phyloP scores from a whole-genome alignment of 208 protist genomes.

The Acanthamoeba triangularis region DNA sequence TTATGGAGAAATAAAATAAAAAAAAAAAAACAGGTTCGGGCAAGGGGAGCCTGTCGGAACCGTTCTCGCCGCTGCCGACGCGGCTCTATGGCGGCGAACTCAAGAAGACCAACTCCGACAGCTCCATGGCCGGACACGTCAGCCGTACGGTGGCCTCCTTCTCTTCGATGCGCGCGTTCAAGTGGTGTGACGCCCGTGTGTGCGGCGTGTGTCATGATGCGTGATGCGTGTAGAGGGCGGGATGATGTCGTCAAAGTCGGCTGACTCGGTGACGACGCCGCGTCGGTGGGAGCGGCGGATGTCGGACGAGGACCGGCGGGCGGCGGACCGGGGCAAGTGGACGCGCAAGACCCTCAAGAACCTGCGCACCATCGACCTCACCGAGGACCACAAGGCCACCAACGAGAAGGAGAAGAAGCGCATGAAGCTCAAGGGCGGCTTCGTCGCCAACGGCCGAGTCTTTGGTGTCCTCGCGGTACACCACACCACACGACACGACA shows the following conservation, averaged over 20 bases:
- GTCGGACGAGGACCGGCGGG: background rate
- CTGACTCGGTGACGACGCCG: background rate
- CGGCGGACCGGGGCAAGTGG: background rate
- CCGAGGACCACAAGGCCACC: conserved; percentile 49
- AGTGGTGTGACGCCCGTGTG: background rate
- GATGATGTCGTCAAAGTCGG: background rate
- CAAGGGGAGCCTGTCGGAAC: background rate
- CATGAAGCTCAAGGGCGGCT: conserved; percentile 42
- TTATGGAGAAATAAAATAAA: too few relatives aligned
- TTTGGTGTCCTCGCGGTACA: conserved; percentile 37
- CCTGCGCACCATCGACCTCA: background rate
- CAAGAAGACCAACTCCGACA: conserved; percentile 3
- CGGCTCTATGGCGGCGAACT: background rate
- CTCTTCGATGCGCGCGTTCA: background rate
- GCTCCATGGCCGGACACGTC: background rate
- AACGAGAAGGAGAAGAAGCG: conserved; percentile 23
- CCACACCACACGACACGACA: background rate
- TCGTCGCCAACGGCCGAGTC: conserved; percentile 24
- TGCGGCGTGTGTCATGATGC: too few relatives aligned
- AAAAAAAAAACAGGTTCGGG: background rate
- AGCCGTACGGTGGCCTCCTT: background rate
- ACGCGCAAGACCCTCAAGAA: background rate
- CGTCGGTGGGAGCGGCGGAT: background rate
- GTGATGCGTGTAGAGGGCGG: background rate
- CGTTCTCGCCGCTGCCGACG: background rate